phyloP scores from a whole-genome alignment of 202 grass and related monocot genomes.

The Digitaria exilis region DNA sequence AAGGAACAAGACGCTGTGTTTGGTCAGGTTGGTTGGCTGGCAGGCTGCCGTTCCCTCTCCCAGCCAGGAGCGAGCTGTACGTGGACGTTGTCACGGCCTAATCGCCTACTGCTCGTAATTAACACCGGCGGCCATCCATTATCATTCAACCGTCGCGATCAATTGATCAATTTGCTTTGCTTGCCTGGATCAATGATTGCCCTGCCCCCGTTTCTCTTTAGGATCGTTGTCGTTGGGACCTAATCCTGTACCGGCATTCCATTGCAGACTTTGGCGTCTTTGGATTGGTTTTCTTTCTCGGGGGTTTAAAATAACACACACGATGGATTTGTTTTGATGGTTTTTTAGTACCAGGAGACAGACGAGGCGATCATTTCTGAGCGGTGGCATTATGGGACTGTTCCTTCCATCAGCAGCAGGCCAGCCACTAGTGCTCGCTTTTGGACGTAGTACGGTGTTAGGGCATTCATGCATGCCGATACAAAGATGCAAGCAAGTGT shows the following conservation, averaged over 20 bases:
- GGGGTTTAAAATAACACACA: not conserved
- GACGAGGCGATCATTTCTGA: not conserved
- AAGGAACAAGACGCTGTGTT: not conserved
- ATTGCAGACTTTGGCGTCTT: not conserved
- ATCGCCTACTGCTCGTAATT: not conserved
- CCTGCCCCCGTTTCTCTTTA: not conserved
- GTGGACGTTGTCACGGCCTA: not conserved
- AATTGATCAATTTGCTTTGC: constrained; percentile 17
- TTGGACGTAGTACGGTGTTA: not conserved
- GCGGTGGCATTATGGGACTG: not conserved
- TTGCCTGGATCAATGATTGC: constrained; percentile 46
- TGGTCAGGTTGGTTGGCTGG: constrained; percentile 22
- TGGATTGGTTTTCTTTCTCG: not conserved
- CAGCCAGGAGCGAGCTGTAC: constrained; percentile 43
- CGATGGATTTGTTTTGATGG: not conserved
- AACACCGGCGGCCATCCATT: not conserved
- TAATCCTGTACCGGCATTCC: constrained; percentile 17
- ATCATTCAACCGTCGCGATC: constrained; percentile 32
- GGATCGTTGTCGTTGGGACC: constrained; percentile 17
- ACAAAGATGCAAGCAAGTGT: not conserved
- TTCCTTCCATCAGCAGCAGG: not conserved
- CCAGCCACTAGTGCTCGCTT: constrained; percentile 27
- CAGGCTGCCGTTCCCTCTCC: not conserved
- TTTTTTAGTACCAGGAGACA: not conserved
- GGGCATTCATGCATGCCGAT: constrained; percentile 4